phyloP scores from a whole-genome alignment of 169 alveolate genomes.

The Plasmodium coatneyi region DNA sequence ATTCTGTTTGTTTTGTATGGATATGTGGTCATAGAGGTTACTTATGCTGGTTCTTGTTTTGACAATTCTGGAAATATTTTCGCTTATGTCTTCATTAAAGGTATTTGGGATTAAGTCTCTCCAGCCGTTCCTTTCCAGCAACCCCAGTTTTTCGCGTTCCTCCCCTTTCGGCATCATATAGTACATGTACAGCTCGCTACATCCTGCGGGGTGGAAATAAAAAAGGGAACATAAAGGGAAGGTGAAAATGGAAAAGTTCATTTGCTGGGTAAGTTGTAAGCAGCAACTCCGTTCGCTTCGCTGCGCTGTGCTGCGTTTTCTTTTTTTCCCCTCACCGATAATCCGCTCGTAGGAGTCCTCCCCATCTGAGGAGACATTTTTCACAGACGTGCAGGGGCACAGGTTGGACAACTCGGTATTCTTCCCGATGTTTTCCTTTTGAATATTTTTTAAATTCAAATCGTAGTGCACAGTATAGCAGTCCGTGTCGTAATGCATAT shows the following conservation, averaged over 20 bases:
- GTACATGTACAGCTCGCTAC: conserved; percentile 86
- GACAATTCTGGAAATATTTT: conserved; percentile 76
- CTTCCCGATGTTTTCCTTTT: conserved; percentile 62
- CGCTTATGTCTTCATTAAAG: conserved; percentile 77
- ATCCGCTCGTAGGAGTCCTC: conserved; percentile 57
- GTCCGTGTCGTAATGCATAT: conserved; percentile 83
- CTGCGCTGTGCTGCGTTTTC: background rate
- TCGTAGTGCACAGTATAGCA: conserved; percentile 32
- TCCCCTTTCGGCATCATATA: conserved; percentile 83
- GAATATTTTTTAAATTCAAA: conserved; percentile 29
- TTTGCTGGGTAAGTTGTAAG: background rate
- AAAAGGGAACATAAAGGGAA: background rate
- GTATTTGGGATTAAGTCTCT: conserved; percentile 79
- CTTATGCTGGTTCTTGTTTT: conserved; percentile 52
- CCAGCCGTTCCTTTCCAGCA: conserved; percentile 84
- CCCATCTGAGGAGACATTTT: background rate
- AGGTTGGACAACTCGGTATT: conserved; percentile 28
- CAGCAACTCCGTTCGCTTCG: background rate
- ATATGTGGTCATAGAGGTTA: conserved; percentile 26
- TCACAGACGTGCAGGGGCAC: conserved; percentile 30
- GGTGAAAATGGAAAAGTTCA: background rate
- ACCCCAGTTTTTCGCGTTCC: conserved; percentile 82
- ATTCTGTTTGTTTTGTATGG: conserved; percentile 48
- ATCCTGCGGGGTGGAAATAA: conserved; percentile 74
- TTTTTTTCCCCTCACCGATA: conserved; percentile 37